phyloP scores from a whole-genome alignment of 331 rosid genomes.

The Phaseolus coccineus region DNA sequence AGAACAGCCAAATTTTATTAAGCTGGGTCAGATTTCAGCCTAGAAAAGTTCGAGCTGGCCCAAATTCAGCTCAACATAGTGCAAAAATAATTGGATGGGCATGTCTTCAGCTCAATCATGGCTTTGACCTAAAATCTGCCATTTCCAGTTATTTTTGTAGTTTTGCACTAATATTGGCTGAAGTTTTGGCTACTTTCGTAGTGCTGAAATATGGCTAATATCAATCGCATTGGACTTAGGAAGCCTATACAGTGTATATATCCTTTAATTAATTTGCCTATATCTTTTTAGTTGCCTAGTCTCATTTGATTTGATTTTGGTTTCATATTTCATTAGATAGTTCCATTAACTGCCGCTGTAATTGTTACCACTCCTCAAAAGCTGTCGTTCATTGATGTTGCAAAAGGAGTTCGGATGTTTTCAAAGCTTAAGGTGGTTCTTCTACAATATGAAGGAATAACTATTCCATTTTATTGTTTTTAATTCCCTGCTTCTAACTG shows the following conservation, averaged over 20 bases:
- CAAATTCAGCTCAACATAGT: not conserved
- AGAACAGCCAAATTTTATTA: not conserved
- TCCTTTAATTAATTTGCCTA: slow-evolving; percentile 18
- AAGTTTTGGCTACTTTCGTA: not conserved
- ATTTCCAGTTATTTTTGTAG: not conserved
- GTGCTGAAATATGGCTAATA: slow-evolving; percentile 14
- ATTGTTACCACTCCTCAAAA: slow-evolving; percentile 99
- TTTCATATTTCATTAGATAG: slow-evolving; percentile 65
- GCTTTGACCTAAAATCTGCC: not conserved
- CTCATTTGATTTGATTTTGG: slow-evolving; percentile 38
- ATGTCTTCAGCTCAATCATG: not conserved
- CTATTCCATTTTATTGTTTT: slow-evolving; percentile 25
- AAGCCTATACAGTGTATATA: slow-evolving; percentile 10
- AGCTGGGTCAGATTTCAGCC: slow-evolving; percentile 15
- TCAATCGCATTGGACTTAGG: not conserved
- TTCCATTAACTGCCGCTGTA: slow-evolving; percentile 93
- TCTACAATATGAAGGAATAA: slow-evolving; percentile 31
- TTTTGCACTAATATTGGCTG: not conserved
- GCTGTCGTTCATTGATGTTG: slow-evolving; percentile 96
- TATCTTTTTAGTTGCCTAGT: slow-evolving; percentile 4
- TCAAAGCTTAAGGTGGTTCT: slow-evolving; percentile 89
- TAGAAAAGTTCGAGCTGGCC: not conserved
- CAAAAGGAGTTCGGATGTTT: slow-evolving; percentile 99
- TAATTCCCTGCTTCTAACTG: slow-evolving; percentile 2
- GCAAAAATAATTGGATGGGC: not conserved